Evolutionary conservation across 73 alveolate genomes (phyloP), one percentile per base, ranked within the genome.

Genomic region (Diophrys sp.): DNA sequence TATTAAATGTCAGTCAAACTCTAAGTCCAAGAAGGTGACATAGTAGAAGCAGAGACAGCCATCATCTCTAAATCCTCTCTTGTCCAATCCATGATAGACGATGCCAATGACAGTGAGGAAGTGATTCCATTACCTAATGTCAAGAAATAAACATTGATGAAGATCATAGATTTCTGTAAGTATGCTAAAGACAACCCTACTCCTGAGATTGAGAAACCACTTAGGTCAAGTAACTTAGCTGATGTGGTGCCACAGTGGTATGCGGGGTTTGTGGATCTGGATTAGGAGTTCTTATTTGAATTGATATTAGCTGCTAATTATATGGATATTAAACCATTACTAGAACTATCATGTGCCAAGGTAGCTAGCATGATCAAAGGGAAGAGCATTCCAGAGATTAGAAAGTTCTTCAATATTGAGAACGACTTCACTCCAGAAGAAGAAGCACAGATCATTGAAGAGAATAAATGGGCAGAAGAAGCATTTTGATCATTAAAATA

Each of bases 341-440:
- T 92, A 53, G 99, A 94, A 29, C 75, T 96, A 53, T 67, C 96
- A 44, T 96, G 99, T 66, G 99, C 99, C 11, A 94, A 96, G 77
- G 91, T 96, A 33, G 99, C 98, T 27, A 72, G 95, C 24, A 83
- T 89, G 86, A 89, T 96, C 71, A 96, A 80, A 82, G 98, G 94
- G 29, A 86, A 89, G 78, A 81, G 92, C 23, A 95, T 95, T 33
- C 92, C 88, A 29, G 97, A 94, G 62, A 88, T 94, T 68, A 81
- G 98, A 87, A 86, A 93, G 83, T 78, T 89, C 14, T 96, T 96
- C 87, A 90, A 87, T 72, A 96, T 96, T 56, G 90, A 75, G 31
- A 94, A 94, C 73, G 98, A 95, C 31, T 87, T 94, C 78, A 94
- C 97, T 32, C 96, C 97, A 23, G 98, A 95, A 77, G 99, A 94